Conservation (phyloP, 768 basidiomycete genomes). For the Suillus cothurnatus region DNA sequence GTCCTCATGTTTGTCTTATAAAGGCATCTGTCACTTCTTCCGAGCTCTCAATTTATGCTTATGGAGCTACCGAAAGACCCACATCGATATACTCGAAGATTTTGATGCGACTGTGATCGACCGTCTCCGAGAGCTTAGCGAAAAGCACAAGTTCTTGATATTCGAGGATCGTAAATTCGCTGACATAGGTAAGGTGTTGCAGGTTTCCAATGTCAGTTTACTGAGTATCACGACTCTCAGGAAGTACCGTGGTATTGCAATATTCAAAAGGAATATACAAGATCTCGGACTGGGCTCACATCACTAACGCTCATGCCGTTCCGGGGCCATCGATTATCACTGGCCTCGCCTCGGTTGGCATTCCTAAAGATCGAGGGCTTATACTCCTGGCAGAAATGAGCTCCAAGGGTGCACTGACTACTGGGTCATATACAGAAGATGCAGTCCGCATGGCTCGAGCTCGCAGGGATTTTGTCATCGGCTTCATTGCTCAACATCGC, state of each 20-base stretch:
- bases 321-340: conserved; percentile 94
- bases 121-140: conserved; percentile 67
- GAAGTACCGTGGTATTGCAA: conserved; percentile 94
- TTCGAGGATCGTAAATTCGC: conserved; percentile 99
- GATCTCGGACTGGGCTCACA: conserved; percentile 94
- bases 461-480: conserved; percentile 87
- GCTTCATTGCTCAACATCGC: conserved; percentile 90
- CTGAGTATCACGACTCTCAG: conserved; percentile 43
- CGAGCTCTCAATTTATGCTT: conserved; percentile 20
- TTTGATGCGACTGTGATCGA: conserved; percentile 75
- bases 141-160: conserved; percentile 89
- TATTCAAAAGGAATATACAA: conserved; percentile 92
- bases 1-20: conserved; percentile 88
- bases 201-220: not conserved
- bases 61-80: conserved; percentile 65
- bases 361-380: conserved; percentile 77
- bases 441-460: conserved; percentile 87
- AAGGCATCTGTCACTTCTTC: conserved; percentile 59
- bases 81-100: conserved; percentile 94
- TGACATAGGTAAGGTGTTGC: conserved; percentile 76
- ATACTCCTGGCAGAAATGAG: conserved; percentile 97
- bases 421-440: conserved; percentile 78
- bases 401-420: conserved; percentile 82
- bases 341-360: conserved; percentile 87
- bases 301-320: conserved; percentile 95